phyloP scores from a whole-genome alignment of 1,139 yeast species.

The Protomyces pachydermus region DNA sequence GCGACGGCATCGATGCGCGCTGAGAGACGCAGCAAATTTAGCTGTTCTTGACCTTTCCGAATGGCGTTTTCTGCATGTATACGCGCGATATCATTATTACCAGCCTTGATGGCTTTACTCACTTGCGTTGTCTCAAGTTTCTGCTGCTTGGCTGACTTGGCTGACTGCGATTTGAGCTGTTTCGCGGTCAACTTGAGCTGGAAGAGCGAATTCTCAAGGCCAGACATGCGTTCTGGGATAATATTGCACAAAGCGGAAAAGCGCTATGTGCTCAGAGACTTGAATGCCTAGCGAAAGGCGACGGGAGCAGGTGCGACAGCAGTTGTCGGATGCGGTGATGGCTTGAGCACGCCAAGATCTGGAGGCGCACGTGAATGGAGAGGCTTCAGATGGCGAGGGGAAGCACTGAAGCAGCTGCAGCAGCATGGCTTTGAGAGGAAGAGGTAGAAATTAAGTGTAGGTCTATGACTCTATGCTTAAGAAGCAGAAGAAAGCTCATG shows the following conservation, averaged over 20 bases:
- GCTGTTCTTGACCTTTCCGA: conserved; percentile 79
- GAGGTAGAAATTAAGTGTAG: too few relatives aligned
- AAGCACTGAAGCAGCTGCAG: too few relatives aligned
- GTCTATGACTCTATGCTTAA: too few relatives aligned
- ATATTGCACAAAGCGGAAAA: too few relatives aligned
- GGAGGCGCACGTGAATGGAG: not conserved
- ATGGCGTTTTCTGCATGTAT: conserved; percentile 95
- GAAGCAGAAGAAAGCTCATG: too few relatives aligned
- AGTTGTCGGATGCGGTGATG: too few relatives aligned
- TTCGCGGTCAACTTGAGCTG: conserved; percentile 71
- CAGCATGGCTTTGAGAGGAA: too few relatives aligned
- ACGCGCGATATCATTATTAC: conserved; percentile 88
- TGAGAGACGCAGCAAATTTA: conserved; percentile 74
- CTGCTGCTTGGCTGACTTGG: conserved; percentile 86
- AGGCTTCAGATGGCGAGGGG: not conserved
- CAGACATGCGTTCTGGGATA: conserved; percentile 3
- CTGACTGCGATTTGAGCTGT: conserved; percentile 83
- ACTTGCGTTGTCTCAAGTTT: conserved; percentile 79
- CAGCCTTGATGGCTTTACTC: conserved; percentile 80
- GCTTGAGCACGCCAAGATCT: too few relatives aligned
- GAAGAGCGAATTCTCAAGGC: conserved; percentile 39
- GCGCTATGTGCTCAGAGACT: too few relatives aligned
- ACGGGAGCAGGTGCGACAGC: too few relatives aligned
- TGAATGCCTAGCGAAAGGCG: too few relatives aligned
- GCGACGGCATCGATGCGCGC: conserved; percentile 95